phyloP scores from a whole-genome alignment of 768 basidiomycete genomes.

The Kwoniella heveanensis region DNA sequence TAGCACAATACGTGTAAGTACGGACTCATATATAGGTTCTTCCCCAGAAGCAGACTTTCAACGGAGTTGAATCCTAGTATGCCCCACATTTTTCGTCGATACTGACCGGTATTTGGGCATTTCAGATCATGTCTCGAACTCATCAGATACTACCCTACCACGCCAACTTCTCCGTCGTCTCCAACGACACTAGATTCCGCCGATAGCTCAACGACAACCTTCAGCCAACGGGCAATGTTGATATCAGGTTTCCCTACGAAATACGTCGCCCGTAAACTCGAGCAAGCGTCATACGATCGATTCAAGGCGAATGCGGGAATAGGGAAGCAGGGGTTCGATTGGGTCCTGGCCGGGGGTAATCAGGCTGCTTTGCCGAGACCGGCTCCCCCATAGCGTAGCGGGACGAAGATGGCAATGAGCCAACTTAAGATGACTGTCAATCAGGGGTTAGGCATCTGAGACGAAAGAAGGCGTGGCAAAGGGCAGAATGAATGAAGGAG shows the following conservation, averaged over 20 bases:
- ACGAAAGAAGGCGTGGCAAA: too few species aligned
- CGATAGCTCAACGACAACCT: slow-evolving; percentile 62
- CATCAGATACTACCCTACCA: slow-evolving; percentile 74
- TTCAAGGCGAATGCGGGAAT: slow-evolving; percentile 90
- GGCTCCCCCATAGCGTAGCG: background rate
- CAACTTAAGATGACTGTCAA: too few species aligned
- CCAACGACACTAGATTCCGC: background rate
- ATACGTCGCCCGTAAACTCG: slow-evolving; percentile 73
- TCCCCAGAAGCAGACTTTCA: background rate
- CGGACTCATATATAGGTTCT: background rate
- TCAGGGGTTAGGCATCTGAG: too few species aligned
- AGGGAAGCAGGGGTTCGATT: slow-evolving; percentile 86
- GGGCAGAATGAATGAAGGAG: too few species aligned
- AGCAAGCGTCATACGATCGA: slow-evolving; percentile 80
- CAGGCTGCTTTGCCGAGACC: slow-evolving; percentile 15
- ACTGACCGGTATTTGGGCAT: too few species aligned
- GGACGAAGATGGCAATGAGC: background rate
- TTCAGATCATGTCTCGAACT: slow-evolving; percentile 65
- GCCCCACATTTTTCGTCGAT: background rate
- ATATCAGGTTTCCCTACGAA: slow-evolving; percentile 43
- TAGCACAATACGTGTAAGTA: slow-evolving; percentile 92
- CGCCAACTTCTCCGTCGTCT: background rate
- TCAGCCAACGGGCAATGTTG: slow-evolving; percentile 88
- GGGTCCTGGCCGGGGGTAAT: slow-evolving; percentile 63
- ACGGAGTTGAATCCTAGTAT: too few species aligned